A percentile compares a stretch with the other conserved stretches of the same genome.
Evolutionary conservation across 306 rosid genomes (phyloP).

Genomic region (Cyamopsis tetragonoloba): DNA sequence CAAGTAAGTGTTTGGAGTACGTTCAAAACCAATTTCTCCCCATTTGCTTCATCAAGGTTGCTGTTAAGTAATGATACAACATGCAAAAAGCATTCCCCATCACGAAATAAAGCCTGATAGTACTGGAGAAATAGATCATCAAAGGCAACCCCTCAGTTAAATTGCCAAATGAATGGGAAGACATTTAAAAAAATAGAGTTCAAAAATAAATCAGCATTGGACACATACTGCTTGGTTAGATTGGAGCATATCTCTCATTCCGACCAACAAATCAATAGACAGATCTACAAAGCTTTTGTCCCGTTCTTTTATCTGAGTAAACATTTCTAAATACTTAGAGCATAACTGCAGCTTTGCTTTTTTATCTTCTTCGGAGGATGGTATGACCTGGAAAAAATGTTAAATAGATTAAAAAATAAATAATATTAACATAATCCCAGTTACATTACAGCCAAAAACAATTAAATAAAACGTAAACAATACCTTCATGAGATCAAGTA

Average conservation of each 20-base stretch:
- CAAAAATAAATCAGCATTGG: conserved; percentile 19
- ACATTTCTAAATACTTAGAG: conserved; percentile 83
- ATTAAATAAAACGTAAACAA: conserved; percentile 1
- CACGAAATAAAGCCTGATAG: conserved; percentile 91
- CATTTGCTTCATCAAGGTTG: conserved; percentile 54
- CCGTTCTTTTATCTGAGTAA: conserved; percentile 80
- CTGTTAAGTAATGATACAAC: conserved; percentile 89
- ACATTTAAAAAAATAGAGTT: conserved; percentile 6
- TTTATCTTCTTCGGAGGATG: conserved; percentile 70
- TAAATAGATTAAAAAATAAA: background rate
- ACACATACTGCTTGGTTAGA: conserved; percentile 64
- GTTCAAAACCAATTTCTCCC: conserved; percentile 77
- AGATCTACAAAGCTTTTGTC: conserved; percentile 65
- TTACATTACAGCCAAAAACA: conserved; percentile 19
- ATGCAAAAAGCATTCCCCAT: conserved; percentile 97
- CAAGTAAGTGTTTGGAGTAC: conserved; percentile 88
- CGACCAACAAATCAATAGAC: conserved; percentile 74
- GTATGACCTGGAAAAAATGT: conserved; percentile 49
- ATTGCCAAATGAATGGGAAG: background rate
- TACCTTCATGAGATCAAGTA: conserved; percentile 93
- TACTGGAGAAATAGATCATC: conserved; percentile 53
- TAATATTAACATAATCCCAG: conserved; percentile 5
- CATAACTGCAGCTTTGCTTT: conserved; percentile 73
- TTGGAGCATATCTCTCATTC: conserved; percentile 71
- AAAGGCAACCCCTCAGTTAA: conserved; percentile 24